phyloP scores from a whole-genome alignment of 306 rosid genomes.

The Dalbergia oliveri region DNA sequence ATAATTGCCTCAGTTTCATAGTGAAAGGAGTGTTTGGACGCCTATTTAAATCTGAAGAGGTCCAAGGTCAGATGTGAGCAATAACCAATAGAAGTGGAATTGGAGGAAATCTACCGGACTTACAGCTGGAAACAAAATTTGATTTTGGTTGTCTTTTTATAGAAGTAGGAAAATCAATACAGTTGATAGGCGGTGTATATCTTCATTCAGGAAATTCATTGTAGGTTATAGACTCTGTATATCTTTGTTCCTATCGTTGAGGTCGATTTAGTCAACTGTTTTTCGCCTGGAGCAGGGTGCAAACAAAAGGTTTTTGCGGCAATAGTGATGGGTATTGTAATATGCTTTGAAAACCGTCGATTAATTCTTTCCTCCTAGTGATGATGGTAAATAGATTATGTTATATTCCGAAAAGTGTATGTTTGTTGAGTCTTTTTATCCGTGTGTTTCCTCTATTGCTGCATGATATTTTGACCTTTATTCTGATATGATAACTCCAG shows the following conservation, averaged over 20 bases:
- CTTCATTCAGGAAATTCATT: conserved; percentile 7
- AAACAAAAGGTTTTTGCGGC: background rate
- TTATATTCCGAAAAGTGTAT: background rate
- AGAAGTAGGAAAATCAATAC: conserved; percentile 10
- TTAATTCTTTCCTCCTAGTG: background rate
- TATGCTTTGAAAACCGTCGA: background rate
- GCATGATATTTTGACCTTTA: background rate
- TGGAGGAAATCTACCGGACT: background rate
- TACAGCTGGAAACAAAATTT: background rate
- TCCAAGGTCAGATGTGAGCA: conserved; percentile 2
- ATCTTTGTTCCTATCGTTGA: background rate
- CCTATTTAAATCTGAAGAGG: background rate
- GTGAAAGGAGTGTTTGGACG: conserved; percentile 24
- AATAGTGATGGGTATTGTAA: background rate
- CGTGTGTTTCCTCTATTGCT: background rate
- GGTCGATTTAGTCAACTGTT: background rate
- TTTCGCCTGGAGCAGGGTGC: conserved; percentile 15
- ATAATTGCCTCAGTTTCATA: conserved; percentile 39
- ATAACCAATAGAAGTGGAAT: conserved; percentile 6
- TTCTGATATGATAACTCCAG: background rate
- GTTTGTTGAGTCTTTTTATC: background rate
- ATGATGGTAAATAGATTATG: background rate
- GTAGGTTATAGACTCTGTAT: background rate
- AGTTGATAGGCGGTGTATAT: conserved; percentile 14
- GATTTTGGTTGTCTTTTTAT: conserved; percentile 12